Conservation (phyloP, 2,329 filamentous ascomycete genomes). For the Moelleriella libera region DNA sequence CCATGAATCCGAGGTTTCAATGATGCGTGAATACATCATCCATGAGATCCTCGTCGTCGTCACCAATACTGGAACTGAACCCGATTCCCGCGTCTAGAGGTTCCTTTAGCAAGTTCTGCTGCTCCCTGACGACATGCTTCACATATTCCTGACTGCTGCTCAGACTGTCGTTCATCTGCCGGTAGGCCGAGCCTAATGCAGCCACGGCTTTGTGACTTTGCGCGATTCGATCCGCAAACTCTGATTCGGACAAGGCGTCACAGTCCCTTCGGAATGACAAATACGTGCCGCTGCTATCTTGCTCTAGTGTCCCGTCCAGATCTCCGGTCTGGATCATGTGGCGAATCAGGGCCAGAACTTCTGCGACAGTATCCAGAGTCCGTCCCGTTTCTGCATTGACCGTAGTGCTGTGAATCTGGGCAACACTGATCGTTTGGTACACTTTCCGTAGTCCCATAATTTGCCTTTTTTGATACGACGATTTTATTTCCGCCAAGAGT, state of each 20-base stretch:
- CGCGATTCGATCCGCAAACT: conserved; percentile 34
- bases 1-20: not conserved
- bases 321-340: conserved; percentile 42
- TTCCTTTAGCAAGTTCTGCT: conserved; percentile 31
- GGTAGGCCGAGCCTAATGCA: conserved; percentile 30
- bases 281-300: conserved; percentile 27
- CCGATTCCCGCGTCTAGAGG: conserved; percentile 17
- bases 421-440: conserved; percentile 47
- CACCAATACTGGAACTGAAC: conserved; percentile 28
- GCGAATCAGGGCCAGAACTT: conserved; percentile 31
- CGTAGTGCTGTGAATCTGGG: conserved; percentile 36
- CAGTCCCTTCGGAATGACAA: conserved; percentile 34
- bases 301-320: conserved; percentile 37
- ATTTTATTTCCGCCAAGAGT: conserved; percentile 54
- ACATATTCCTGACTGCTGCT: conserved; percentile 43
- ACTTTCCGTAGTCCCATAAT: conserved; percentile 59
- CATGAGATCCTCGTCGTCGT: conserved; percentile 49
- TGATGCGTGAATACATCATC: conserved; percentile 21
- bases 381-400: conserved; percentile 38
- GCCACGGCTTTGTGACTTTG: conserved; percentile 26
- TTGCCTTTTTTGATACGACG: conserved; percentile 61
- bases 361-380: conserved; percentile 24
- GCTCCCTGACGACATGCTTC: conserved; percentile 28
- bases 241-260: conserved; percentile 30
- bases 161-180: conserved; percentile 38